Percentiles rank a stretch among this genome's conserved stretches.
Evolutionary conservation across 2,329 filamentous ascomycete genomes (phyloP).

Genomic region (Hymenotorrendiella dingleyae): DNA sequence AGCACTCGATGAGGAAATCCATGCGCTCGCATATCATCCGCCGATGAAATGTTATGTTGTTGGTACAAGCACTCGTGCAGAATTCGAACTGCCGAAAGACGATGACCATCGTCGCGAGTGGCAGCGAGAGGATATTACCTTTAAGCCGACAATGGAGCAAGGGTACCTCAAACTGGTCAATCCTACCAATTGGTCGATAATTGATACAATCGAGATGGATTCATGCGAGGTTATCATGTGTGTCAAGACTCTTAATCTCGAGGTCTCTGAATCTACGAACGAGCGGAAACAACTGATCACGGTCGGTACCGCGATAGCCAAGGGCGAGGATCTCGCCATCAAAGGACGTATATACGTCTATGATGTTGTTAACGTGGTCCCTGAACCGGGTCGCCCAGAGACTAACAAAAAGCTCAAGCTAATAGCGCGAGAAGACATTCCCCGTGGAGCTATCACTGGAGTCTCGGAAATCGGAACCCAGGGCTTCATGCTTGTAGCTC

Average conservation of each 20-base stretch:
- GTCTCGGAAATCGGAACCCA: constrained; percentile 80
- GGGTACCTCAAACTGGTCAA: constrained; percentile 75
- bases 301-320: constrained; percentile 78
- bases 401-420: constrained; percentile 82
- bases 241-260: constrained; percentile 76
- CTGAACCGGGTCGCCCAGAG: constrained; percentile 78
- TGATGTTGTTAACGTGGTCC: constrained; percentile 86
- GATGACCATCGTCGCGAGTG: constrained; percentile 77
- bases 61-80: constrained; percentile 59
- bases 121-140: constrained; percentile 58
- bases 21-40: constrained; percentile 70
- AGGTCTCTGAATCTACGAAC: constrained; percentile 86
- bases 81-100: constrained; percentile 81
- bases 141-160: constrained; percentile 63
- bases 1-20: constrained; percentile 62
- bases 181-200: constrained; percentile 68
- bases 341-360: constrained; percentile 84
- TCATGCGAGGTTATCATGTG: constrained; percentile 72
- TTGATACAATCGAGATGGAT: constrained; percentile 71
- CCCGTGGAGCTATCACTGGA: constrained; percentile 85
- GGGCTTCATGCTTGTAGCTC: constrained; percentile 81
- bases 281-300: constrained; percentile 77
- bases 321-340: constrained; percentile 84
- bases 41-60: constrained; percentile 70
- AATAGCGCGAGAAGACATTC: constrained; percentile 81